Base-by-base conservation (phyloP, 495 filamentous ascomycete genomes). In the Penicillium verhagenii region DNA sequence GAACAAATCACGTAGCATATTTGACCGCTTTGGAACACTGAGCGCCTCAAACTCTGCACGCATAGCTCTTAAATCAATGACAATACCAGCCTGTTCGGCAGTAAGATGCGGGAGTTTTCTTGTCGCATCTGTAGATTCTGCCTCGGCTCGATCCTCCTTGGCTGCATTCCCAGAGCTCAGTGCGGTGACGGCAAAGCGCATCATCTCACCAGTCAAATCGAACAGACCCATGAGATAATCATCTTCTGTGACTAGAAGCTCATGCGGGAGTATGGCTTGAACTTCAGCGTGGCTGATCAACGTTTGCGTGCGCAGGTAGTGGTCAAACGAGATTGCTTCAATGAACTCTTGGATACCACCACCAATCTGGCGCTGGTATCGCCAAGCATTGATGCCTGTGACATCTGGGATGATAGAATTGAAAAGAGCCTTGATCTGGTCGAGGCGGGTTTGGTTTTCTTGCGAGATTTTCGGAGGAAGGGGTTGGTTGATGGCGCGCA, bases 221-320 rank as follows among this genome's bases (percentile, higher is more conserved):
- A 96, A 96, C 7, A 98, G 73, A 5, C 95, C 94, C 55, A 95
- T 87, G 23, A 96, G 61, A 65, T 96, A 97, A 68, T 98, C 94
- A 8, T 92, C 85, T 23, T 83, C 79, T 4, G 89, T 89, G 19
- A 80, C 60, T n/a, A 90, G 62, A 37, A 96, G 75, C 7, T 75
- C 75, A 0, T 63, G 65, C 0, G 80, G 79, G 4, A 95, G 63
- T 2, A 72, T 61, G 0, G 63, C 65, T 6, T 29, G 63, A 0
- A 89, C 83, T 52, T 88, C 81, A 0, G 78, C 69, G 19, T 81
- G 77, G 1, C 85, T 80, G 48, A 97, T 83, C 18, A 98, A 76
- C 0, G 70, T 84, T 60, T 96, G 90, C 1, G 79, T 83, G 37
- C 81, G 74, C 10, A 98, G 82, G 72, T 97, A 98, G 72, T 97